A percentile compares a stretch with the other conserved stretches of the same genome.
phyloP scores from a whole-genome alignment of 73 alveolate genomes.

The Stentor roeselii region DNA sequence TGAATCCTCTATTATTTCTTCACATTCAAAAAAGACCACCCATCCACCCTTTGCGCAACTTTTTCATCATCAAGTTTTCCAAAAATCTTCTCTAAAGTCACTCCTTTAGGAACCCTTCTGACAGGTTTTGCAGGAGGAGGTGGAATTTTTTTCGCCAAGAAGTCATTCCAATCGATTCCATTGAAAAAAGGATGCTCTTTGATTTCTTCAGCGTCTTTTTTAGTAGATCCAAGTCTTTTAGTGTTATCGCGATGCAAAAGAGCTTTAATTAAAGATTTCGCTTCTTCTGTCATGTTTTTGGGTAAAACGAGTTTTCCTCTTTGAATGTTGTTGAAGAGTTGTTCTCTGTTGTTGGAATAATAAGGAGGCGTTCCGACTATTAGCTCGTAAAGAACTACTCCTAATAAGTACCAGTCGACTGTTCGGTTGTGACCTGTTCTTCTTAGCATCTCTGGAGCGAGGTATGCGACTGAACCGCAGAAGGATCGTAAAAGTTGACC shows the following conservation, averaged over 20 bases:
- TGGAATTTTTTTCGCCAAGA: conserved; percentile 47
- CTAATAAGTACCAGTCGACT: conserved; percentile 91
- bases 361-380: conserved; percentile 90
- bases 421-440: conserved; percentile 87
- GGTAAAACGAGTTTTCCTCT: conserved; percentile 83
- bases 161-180: conserved; percentile 72
- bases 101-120: conserved; percentile 11
- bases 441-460: conserved; percentile 89
- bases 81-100: background rate
- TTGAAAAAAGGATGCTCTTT: conserved; percentile 79
- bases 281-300: conserved; percentile 67
- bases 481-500: conserved; percentile 67
- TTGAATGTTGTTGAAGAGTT: conserved; percentile 84
- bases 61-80: background rate
- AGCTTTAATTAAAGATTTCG: conserved; percentile 69
- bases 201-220: conserved; percentile 73
- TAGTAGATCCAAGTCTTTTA: conserved; percentile 74
- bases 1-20: background rate
- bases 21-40: conserved; percentile 9
- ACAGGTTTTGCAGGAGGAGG: conserved; percentile 7
- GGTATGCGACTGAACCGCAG: conserved; percentile 89
- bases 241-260: conserved; percentile 67
- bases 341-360: conserved; percentile 77
- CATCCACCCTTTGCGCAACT: background rate
- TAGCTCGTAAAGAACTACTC: conserved; percentile 93